Conservation (phyloP, 139 green algal genomes). For the Tetraselmis striata region DNA sequence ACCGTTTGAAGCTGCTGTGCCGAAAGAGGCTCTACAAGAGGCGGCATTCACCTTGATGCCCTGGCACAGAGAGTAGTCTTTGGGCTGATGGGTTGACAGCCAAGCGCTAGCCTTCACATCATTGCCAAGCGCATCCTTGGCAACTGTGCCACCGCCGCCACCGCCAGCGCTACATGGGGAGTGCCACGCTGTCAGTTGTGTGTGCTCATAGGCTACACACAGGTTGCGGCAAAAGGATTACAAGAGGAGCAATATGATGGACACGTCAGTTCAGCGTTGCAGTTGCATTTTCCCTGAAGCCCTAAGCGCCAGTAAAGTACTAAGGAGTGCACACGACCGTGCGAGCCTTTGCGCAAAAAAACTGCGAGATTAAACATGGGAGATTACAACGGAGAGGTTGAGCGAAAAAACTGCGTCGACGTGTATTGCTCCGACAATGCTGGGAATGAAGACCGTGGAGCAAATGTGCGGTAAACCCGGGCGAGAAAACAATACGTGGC, state of each 20-base stretch:
- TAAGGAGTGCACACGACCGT: neutral
- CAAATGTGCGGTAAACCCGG: too few species aligned
- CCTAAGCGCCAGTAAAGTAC: neutral
- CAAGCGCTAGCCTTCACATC: constrained; percentile 76
- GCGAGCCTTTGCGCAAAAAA: neutral
- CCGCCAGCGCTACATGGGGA: constrained; percentile 58
- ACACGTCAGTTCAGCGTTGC: neutral
- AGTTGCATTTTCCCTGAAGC: neutral
- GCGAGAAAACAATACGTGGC: too few species aligned
- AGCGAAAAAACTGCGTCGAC: too few species aligned
- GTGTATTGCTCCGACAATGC: too few species aligned
- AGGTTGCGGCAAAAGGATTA: neutral
- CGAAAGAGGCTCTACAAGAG: neutral
- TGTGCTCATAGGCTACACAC: too few species aligned
- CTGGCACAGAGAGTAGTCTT: constrained; percentile 80
- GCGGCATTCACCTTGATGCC: constrained; percentile 89
- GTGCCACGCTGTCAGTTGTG: neutral
- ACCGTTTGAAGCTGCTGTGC: too few species aligned
- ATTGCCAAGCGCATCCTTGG: constrained; percentile 95
- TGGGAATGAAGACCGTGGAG: too few species aligned
- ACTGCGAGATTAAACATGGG: too few species aligned
- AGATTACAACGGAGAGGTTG: too few species aligned
- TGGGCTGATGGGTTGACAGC: constrained; percentile 73
- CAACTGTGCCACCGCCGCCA: constrained; percentile 61
- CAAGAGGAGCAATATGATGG: neutral